These are phyloP conservation scores for Logfia minima DNA, from an alignment of 129 eudicot genomes.

Conservation along the genomic window DNA sequence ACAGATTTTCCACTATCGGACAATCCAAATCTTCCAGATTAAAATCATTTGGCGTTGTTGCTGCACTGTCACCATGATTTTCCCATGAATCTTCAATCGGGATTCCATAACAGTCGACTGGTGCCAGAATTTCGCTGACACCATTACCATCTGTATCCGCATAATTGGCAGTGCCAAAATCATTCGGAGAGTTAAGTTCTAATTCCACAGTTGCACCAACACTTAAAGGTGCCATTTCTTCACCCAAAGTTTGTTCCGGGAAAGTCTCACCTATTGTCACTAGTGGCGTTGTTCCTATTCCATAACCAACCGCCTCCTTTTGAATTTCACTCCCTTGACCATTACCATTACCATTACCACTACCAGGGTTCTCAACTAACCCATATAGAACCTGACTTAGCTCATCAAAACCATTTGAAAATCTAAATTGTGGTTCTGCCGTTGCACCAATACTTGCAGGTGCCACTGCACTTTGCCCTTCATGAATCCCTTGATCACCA, in stretches of 20 bases:
- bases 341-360: not conserved
- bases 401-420: too few species aligned
- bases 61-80: not conserved
- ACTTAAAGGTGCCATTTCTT: not conserved
- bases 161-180: not conserved
- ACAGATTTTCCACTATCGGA: too few species aligned
- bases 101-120: slow-evolving; percentile 12
- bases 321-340: not conserved
- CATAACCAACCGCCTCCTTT: not conserved
- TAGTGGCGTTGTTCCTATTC: not conserved
- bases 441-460: too few species aligned
- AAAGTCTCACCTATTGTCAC: not conserved
- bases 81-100: not conserved
- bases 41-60: not conserved
- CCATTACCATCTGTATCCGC: not conserved
- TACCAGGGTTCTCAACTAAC: not conserved
- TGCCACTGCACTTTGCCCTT: too few species aligned
- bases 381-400: too few species aligned
- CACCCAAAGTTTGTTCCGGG: not conserved
- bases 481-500: too few species aligned
- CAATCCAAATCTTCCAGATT: not conserved
- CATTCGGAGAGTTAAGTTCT: not conserved
- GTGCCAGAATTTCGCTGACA: not conserved
- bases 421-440: too few species aligned
- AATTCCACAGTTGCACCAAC: not conserved